Percentiles rank a stretch among this genome's conserved stretches.
Evolutionary conservation across 805 yeast species (phyloP).

Genomic region (Candida palmyrensis): DNA sequence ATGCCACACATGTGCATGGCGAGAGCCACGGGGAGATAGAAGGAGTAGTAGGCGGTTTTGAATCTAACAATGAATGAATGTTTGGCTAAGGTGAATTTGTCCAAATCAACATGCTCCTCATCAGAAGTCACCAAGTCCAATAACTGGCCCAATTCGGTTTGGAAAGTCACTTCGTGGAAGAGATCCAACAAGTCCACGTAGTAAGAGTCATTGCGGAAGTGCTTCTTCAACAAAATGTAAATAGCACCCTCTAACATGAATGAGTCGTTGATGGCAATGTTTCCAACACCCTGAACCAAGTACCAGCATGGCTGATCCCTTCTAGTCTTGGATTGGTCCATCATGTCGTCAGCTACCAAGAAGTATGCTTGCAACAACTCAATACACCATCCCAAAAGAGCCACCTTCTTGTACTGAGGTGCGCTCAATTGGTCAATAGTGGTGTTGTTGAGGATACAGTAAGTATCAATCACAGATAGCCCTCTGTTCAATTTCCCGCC

Average conservation of each 20-base stretch:
- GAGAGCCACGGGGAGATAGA: conserved; percentile 94
- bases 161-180: conserved; percentile 96
- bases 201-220: conserved; percentile 76
- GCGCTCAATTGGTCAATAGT: conserved; percentile 52
- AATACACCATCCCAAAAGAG: conserved; percentile 91
- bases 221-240: conserved; percentile 80
- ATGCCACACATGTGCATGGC: conserved; percentile 93
- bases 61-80: conserved; percentile 93
- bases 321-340: conserved; percentile 95
- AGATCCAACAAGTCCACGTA: conserved; percentile 88
- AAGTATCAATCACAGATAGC: conserved; percentile 89
- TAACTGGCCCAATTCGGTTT: conserved; percentile 95
- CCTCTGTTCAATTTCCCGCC: conserved; percentile 98
- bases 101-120: conserved; percentile 86
- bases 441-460: conserved; percentile 64
- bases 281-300: conserved; percentile 70
- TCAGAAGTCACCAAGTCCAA: conserved; percentile 96
- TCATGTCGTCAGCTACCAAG: conserved; percentile 96
- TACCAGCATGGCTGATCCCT: conserved; percentile 99
- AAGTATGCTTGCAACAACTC: conserved; percentile 95
- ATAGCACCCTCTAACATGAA: conserved; percentile 96
- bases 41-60: conserved; percentile 97
- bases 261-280: conserved; percentile 95
- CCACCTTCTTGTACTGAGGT: conserved; percentile 77
- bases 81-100: conserved; percentile 79